Evolutionary conservation across 306 rosid genomes (phyloP), one percentile per base, ranked within the genome.

Genomic region (Dalbergia oliveri): DNA sequence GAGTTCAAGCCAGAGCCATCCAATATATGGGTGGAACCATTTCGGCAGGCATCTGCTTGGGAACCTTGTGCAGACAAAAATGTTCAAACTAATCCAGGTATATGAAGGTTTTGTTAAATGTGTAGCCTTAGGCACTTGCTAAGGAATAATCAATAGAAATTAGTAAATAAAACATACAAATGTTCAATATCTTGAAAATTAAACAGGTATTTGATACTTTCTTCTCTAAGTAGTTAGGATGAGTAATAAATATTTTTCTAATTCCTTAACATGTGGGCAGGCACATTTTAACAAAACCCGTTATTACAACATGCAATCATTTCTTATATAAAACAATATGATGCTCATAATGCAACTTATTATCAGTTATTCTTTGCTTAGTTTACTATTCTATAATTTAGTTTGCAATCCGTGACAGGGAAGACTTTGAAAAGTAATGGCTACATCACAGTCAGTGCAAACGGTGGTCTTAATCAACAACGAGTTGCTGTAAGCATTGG

Each of bases 381-480:
- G 61, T 47, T 13, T 41, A 47, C 45, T 33, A 51, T n/a, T 41
- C 21, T 35, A 21, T 35, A 86, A 39, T 33, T 26, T 47, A 47
- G 41, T 61, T 61, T 80, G 59, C 77, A 72, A 69, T 80, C 15
- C 88, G 84, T 61, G 72, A 69, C 95, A 94, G 97, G 88, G 50
- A 91, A 75, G 58, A 43, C 60, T 37, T 60, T 33, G 76, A 63
- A 82, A 75, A 86, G 72, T 78, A 95, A 95, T 77, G 99, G 99
- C 82, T 93, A 93, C 88, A 88, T 95, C 63, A 50, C 90, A 51
- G 86, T 93, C 80, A 93, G 99, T 81, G 98, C 99, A 68, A 95
- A 93, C 82, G 99, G 99, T 3, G 99, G 99, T 63, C 99, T 95
- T 68, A 95, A 95, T 86, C 99, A 95, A 84, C 99, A 95, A 77